Evolutionary conservation across 2,329 filamentous ascomycete species (phyloP), one percentile per base, ranked within the genome.

Genomic region (Dothistroma septosporum): DNA sequence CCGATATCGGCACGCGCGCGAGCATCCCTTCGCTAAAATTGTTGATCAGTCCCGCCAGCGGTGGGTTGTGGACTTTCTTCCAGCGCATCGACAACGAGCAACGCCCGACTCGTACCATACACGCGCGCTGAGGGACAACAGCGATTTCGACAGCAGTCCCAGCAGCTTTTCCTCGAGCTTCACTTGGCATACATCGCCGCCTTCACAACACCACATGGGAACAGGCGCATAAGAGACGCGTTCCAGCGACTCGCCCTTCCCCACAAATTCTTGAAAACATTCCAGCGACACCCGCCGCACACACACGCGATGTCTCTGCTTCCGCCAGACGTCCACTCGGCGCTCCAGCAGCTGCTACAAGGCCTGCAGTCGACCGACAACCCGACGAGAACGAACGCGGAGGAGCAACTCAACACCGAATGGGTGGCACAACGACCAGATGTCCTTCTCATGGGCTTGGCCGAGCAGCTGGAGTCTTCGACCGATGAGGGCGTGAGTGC

Each of bases 351-450:
- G 83, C 86, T 99, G 68, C 83, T 99, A 74, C 87, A 90, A 79
- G 92, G 89, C 69, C 85, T 99, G 66, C 90, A 94, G 79, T 93
- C 91, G 53, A 80, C 91, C 69, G 93, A 99, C 79, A 99, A 99
- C 79, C 82, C 82, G 61, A 83, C 91, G 70, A 88, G 94, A 74
- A 86, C 89, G 32, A 86, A 91, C 76, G 93, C 93, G 56, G 94
- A 99, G 77, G 91, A 95, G 66, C 89, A 92, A 75, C 81, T 99
- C 64, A 90, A 91, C 76, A 90, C 86, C 77, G 92, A 92, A 82
- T 99, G 94, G 94, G 89, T 92, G 37, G 80, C 81, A 64, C 83
- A 85, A 60, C 85, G 89, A 63, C 92, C 94, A 37, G 92, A 97
- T 72, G 83, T 96, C 69, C 82, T 97, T 68, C 80, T 99, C 74